Conservation (phyloP, 2,329 filamentous ascomycete genomes). For the Nakataea oryzae region DNA sequence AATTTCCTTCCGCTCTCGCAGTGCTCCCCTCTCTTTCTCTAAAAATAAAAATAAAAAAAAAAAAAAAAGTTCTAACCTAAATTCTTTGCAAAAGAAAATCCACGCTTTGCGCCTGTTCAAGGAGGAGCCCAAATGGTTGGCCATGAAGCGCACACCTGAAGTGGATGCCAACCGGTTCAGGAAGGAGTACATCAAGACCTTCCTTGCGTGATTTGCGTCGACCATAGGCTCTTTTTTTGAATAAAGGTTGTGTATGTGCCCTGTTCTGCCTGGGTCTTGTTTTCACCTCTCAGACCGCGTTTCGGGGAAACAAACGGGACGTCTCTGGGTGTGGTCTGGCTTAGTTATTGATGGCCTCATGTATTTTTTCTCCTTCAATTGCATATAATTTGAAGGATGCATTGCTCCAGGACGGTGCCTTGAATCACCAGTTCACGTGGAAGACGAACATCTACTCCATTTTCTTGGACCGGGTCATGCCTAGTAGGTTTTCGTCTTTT, state of each 20-base stretch:
- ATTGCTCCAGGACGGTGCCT: neutral
- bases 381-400: no score
- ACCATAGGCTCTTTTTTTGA: neutral
- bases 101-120: conserved; percentile 96
- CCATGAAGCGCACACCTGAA: conserved; percentile 69
- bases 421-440: neutral
- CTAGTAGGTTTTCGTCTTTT: neutral
- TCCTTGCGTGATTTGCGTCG: conserved; percentile 14
- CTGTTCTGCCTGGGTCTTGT: no score
- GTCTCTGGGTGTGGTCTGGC: no score
- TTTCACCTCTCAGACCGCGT: no score
- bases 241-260: neutral
- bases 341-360: neutral
- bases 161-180: conserved; percentile 72
- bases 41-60: no score
- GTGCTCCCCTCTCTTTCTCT: no score
- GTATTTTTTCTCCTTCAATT: neutral
- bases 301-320: no score
- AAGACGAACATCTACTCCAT: no score
- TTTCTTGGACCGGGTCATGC: neutral
- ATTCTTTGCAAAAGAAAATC: conserved; percentile 58
- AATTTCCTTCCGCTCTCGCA: conserved; percentile 6
- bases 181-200: conserved; percentile 60
- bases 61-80: neutral
- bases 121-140: conserved; percentile 97